These are phyloP conservation scores for Xylariales sp. DNA, from an alignment of 2,329 filamentous ascomycete species.

Conservation along the genomic window DNA sequence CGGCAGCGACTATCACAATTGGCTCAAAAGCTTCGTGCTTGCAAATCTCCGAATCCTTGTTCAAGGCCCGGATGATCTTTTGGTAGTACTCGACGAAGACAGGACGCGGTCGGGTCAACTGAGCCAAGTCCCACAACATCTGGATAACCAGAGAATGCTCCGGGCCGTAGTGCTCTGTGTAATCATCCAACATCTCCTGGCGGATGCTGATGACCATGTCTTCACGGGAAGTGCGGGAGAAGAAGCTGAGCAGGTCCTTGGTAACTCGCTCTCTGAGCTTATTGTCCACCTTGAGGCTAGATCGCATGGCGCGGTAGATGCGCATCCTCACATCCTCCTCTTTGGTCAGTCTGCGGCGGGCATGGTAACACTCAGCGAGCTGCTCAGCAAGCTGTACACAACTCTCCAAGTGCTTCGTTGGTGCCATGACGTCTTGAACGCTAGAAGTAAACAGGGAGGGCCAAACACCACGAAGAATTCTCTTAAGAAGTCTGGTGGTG, in stretches of 20 bases:
- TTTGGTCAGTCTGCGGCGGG: slow-evolving; percentile 26
- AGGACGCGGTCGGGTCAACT: slow-evolving; percentile 3
- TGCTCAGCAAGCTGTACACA: slow-evolving; percentile 40
- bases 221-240: slow-evolving; percentile 20
- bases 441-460: slow-evolving; percentile 38
- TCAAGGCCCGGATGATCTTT: slow-evolving; percentile 28
- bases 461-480: slow-evolving; percentile 40
- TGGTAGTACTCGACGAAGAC: slow-evolving; percentile 30
- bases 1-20: slow-evolving; percentile 28
- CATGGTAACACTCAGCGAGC: slow-evolving; percentile 39
- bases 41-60: slow-evolving; percentile 28
- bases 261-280: slow-evolving; percentile 9
- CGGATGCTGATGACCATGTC: slow-evolving; percentile 30
- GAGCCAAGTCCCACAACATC: slow-evolving; percentile 26
- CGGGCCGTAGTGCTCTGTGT: slow-evolving; percentile 26
- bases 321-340: slow-evolving; percentile 26
- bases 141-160: slow-evolving; percentile 29
- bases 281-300: slow-evolving; percentile 6
- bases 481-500: slow-evolving; percentile 39
- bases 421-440: slow-evolving; percentile 37
- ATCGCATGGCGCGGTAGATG: slow-evolving; percentile 6
- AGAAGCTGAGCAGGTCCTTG: slow-evolving; percentile 22
- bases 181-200: slow-evolving; percentile 33
- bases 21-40: slow-evolving; percentile 32
- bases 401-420: slow-evolving; percentile 35